phyloP scores from a whole-genome alignment of 345 rosid genomes.

The Cardiospermum halicacabum region DNA sequence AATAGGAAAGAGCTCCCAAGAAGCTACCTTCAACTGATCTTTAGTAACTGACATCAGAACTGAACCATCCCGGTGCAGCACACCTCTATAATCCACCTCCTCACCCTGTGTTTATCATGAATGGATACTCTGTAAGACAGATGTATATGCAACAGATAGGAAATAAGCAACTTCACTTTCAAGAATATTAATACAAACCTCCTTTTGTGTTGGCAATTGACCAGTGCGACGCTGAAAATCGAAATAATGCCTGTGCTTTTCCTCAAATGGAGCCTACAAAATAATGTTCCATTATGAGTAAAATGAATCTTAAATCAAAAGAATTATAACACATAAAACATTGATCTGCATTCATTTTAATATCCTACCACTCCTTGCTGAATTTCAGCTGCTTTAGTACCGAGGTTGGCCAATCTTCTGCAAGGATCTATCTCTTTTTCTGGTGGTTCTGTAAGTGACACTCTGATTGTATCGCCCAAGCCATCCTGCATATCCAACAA shows the following conservation, averaged over 20 bases:
- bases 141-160: not conserved
- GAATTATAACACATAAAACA: slow-evolving; percentile 9
- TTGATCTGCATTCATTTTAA: slow-evolving; percentile 4
- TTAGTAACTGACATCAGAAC: slow-evolving; percentile 81
- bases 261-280: slow-evolving; percentile 86
- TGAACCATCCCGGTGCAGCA: slow-evolving; percentile 95
- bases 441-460: slow-evolving; percentile 92
- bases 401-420: slow-evolving; percentile 82
- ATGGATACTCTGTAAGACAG: slow-evolving; percentile 11
- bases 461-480: slow-evolving; percentile 96
- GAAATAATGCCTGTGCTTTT: slow-evolving; percentile 88
- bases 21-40: slow-evolving; percentile 71
- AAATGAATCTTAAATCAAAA: slow-evolving; percentile 7
- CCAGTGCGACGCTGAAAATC: slow-evolving; percentile 85
- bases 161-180: not conserved
- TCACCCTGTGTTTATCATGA: slow-evolving; percentile 55
- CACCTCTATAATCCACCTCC: slow-evolving; percentile 93
- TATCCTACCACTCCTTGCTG: slow-evolving; percentile 92
- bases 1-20: slow-evolving; percentile 5
- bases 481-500: slow-evolving; percentile 65
- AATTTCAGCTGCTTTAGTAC: slow-evolving; percentile 71
- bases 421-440: slow-evolving; percentile 98
- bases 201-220: slow-evolving; percentile 84
- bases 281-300: slow-evolving; percentile 10
- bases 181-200: slow-evolving; percentile 41